Percentiles rank a stretch among this genome's conserved stretches.
Conservation (phyloP, 2,329 filamentous ascomycete genomes). For the Corynespora cassiicola region DNA sequence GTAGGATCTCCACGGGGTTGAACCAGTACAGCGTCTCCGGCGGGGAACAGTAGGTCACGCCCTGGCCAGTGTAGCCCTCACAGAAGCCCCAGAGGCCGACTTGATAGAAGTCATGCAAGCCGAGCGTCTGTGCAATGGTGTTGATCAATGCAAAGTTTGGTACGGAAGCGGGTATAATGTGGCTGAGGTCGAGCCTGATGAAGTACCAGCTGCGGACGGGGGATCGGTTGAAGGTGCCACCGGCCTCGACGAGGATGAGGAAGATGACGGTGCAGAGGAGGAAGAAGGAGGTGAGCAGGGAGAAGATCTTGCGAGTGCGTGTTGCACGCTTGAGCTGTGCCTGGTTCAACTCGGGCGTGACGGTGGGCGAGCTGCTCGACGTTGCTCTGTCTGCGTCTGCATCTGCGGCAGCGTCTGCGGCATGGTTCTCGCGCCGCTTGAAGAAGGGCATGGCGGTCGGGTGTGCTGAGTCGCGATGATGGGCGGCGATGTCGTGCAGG, state of each 20-base stretch:
- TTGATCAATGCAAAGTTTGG: constrained; percentile 80
- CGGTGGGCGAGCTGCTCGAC: constrained; percentile 21
- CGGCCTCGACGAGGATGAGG: constrained; percentile 80
- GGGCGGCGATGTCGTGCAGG: background rate
- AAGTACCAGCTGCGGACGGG: constrained; percentile 79
- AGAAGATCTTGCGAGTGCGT: constrained; percentile 64
- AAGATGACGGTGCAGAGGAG: constrained; percentile 80
- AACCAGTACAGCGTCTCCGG: constrained; percentile 83
- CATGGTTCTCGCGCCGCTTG: constrained; percentile 23
- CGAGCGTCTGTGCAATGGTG: constrained; percentile 83
- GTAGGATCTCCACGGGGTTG: constrained; percentile 83
- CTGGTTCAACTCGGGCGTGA: constrained; percentile 38
- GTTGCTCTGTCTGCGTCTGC: constrained; percentile 18
- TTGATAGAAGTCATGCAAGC: constrained; percentile 92
- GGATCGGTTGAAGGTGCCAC: constrained; percentile 69
- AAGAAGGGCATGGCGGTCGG: constrained; percentile 34
- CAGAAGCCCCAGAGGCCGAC: constrained; percentile 93
- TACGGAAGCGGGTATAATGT: constrained; percentile 77
- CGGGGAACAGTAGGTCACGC: constrained; percentile 76
- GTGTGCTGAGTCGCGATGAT: too few species aligned
- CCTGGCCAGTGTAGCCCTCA: constrained; percentile 78
- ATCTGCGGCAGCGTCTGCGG: too few species aligned
- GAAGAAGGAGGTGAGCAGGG: constrained; percentile 69
- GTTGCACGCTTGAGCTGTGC: constrained; percentile 47
- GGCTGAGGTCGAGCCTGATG: constrained; percentile 80